Base-by-base conservation (phyloP, 306 rosid genomes). In the Prunus padus region DNA sequence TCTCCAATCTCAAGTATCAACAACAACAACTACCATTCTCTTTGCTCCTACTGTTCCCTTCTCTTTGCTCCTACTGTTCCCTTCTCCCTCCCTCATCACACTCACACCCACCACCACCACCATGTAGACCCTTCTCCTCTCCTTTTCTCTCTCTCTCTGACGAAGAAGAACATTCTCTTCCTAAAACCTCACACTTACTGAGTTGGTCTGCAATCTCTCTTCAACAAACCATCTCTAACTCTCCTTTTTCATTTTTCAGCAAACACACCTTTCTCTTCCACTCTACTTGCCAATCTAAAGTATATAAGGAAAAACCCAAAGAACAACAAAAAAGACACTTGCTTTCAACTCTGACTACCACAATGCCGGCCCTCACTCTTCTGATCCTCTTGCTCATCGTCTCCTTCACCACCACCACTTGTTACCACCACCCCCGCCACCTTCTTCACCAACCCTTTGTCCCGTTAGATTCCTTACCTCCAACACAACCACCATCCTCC, bases 371-470 rank as follows among this genome's bases (percentile, higher is more conserved):
- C 9, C 9, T 23, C 54, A 25, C 19, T 69, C 82, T 1, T n/a
- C 67, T 30, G 22, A 30, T 62, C 46, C 26, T 57, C 11, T 20
- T 44, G 47, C 62, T 69, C 61, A 4, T 59, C 47, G 18, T 76
- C 60, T 64, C 59, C 64, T 67, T 73, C 59, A 55, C 37, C 64
- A 23, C 66, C 76, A 1, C 71, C 71, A 20, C 59, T 30, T 19
- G 16, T 40, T 25, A 13, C 28, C 22, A 19, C 71, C 51, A 51
- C 71, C 22, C 67, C 81, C 91, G 89, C 70, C 95, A 78, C 63
- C 80, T 92, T 65, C 97, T 91, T 69, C 92, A 92, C 84, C 96
- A 91, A 22, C 96, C 97, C 11, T 72, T 86, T 4, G 88, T 87
- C 30, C 92, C 96, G 0, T 18, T 13, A 31, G 80, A 77, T 15